Percentiles rank a stretch among this genome's conserved stretches.
Conservation (phyloP, 2,329 filamentous ascomycete genomes). For the Phialophora verrucosa region DNA sequence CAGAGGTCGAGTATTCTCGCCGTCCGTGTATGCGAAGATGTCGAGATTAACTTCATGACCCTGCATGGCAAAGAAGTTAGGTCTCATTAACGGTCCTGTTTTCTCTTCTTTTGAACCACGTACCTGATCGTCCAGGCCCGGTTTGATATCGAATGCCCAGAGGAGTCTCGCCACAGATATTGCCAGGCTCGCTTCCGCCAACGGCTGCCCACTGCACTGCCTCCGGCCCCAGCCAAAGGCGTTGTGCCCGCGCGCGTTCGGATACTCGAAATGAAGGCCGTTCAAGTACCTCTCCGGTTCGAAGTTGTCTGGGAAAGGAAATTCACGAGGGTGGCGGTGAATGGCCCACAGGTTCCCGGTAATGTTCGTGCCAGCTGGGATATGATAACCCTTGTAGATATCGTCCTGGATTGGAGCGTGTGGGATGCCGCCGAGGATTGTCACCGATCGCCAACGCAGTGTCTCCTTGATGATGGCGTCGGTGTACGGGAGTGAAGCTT, state of each 20-base stretch:
- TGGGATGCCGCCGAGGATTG: slow-evolving; percentile 43
- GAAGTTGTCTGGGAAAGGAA: slow-evolving; percentile 49
- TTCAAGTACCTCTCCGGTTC: slow-evolving; percentile 52
- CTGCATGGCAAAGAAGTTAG: not conserved
- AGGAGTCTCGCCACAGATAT: slow-evolving; percentile 62
- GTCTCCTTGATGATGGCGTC: slow-evolving; percentile 48
- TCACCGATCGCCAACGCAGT: slow-evolving; percentile 47
- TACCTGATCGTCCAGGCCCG: slow-evolving; percentile 45
- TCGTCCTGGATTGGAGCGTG: slow-evolving; percentile 53
- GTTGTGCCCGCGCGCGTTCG: slow-evolving; percentile 58
- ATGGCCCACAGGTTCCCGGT: slow-evolving; percentile 38
- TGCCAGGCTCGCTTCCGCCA: slow-evolving; percentile 67
- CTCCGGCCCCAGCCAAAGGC: slow-evolving; percentile 63
- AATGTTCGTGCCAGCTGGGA: slow-evolving; percentile 52
- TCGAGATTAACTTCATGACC: slow-evolving; percentile 25
- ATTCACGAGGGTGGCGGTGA: slow-evolving; percentile 47
- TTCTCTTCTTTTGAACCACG: slow-evolving; percentile 4
- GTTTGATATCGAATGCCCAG: slow-evolving; percentile 62
- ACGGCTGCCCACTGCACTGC: slow-evolving; percentile 60
- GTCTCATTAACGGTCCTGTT: no score
- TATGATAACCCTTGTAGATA: slow-evolving; percentile 55
- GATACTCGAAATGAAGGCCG: slow-evolving; percentile 50
- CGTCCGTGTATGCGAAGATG: slow-evolving; percentile 23
- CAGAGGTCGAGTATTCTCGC: slow-evolving; percentile 26
- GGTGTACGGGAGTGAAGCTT: slow-evolving; percentile 45